A percentile compares a stretch with the other conserved stretches of the same genome.
Conservation (phyloP, 2,329 filamentous ascomycete genomes). For the Lachnellula hyalina region DNA sequence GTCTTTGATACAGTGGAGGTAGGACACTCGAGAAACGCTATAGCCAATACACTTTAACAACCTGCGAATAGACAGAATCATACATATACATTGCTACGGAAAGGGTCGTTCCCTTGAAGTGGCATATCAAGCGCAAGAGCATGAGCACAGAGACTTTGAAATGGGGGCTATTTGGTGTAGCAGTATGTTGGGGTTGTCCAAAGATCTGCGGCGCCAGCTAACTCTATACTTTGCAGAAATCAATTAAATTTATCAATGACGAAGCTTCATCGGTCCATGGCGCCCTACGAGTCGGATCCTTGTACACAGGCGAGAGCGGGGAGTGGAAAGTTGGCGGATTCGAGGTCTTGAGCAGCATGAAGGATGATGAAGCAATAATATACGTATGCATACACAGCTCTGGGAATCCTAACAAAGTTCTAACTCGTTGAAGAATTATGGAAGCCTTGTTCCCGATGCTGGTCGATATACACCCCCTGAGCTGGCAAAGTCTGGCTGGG, state of each 20-base stretch:
- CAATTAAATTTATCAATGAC: slow-evolving; percentile 91
- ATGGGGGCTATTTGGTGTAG: slow-evolving; percentile 87
- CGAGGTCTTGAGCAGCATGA: slow-evolving; percentile 88
- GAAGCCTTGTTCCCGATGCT: slow-evolving; percentile 80
- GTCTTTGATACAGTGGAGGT: slow-evolving; percentile 93
- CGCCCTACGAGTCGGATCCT: slow-evolving; percentile 73
- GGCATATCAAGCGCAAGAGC: slow-evolving; percentile 85
- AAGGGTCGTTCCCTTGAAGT: slow-evolving; percentile 76
- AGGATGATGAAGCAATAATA: slow-evolving; percentile 90
- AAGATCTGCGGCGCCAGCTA: neutral
- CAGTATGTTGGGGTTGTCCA: slow-evolving; percentile 46
- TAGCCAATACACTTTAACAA: slow-evolving; percentile 18
- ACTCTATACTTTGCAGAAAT: slow-evolving; percentile 52
- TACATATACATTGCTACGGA: slow-evolving; percentile 97
- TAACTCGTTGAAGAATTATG: slow-evolving; percentile 59
- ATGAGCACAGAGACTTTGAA: slow-evolving; percentile 88
- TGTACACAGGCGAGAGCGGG: slow-evolving; percentile 92
- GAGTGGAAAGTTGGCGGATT: slow-evolving; percentile 98
- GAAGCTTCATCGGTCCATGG: slow-evolving; percentile 91
- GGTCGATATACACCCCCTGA: slow-evolving; percentile 83
- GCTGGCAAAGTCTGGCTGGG: slow-evolving; percentile 83
- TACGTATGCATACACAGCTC: slow-evolving; percentile 52
- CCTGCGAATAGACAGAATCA: slow-evolving; percentile 65
- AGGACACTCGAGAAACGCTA: slow-evolving; percentile 23
- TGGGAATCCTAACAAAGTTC: neutral